Base-by-base conservation (phyloP, 495 filamentous ascomycete species). In the Lepidopterella palustris region DNA sequence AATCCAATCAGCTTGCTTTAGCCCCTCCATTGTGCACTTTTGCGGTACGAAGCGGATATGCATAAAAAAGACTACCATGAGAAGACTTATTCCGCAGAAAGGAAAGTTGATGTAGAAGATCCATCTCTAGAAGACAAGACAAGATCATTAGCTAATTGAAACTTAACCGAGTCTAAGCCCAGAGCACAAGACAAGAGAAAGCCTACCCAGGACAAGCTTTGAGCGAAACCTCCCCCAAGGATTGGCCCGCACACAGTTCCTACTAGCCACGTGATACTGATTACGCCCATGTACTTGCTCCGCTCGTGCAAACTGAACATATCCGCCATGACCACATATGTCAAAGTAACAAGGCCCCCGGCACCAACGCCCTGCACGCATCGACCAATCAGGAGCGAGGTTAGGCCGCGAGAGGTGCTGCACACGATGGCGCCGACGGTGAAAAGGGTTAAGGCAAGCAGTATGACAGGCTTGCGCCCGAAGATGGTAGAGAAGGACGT, bases 281-380 rank as follows among this genome's bases (percentile, higher is more conserved):
- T 42, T 24, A 76, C 61, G 26, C 70, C 69, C 58, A 73, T 66
- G 66, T 72, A 80, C 45, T 72, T 70, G 2, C 77, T 75, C 39
- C 80, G 70, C 32, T 75, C 66, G 1, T 72, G 56, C 6, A 80
- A 67, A 9, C 77, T 77, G 31, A 81, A 79, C 0, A 87, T 67
- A 61, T 89, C 86, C 0, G 84, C 79, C 57, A 90, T 76, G 2
- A 89, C 65, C 40, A 89, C 77, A 59, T 86, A 80, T 1, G 81
- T 81, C 27, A 89, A 69, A 3, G 78, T 77, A 39, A 82, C 76
- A 3, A 87, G 75, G 0, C 87, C 87, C 26, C 87, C 87, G 20
- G 84, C 85, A n/a, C 87, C 87, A 21, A 87, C 73, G 11, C 87
- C 87, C 55, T 91, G 87, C 8, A 90, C 69, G 0, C 79, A 72